These are phyloP conservation scores for Didymella glomerata DNA, from an alignment of 2,329 filamentous ascomycete genomes.

Conservation along the genomic window DNA sequence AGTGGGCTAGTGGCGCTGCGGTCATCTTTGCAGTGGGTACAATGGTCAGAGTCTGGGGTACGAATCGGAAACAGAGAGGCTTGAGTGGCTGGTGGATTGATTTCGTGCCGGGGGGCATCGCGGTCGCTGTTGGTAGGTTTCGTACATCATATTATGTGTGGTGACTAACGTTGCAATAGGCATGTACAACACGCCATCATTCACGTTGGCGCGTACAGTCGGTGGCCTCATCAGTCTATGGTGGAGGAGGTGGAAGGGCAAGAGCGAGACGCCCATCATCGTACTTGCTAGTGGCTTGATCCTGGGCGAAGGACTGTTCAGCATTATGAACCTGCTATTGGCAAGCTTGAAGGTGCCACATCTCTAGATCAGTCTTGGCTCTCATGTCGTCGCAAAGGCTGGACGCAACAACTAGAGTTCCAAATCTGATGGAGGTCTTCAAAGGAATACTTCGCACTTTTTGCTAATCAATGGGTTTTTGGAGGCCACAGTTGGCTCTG, in stretches of 20 bases:
- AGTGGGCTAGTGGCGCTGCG: slow-evolving; percentile 80
- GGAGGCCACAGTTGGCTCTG: no score
- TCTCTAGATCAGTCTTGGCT: background rate
- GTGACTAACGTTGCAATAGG: slow-evolving; percentile 58
- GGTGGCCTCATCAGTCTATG: slow-evolving; percentile 65
- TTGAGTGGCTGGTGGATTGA: slow-evolving; percentile 68
- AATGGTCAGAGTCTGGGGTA: slow-evolving; percentile 64
- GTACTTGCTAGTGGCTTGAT: slow-evolving; percentile 92
- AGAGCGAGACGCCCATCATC: slow-evolving; percentile 78
- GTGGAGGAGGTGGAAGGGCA: slow-evolving; percentile 38
- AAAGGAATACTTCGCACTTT: no score
- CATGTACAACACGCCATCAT: slow-evolving; percentile 98
- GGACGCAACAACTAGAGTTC: no score
- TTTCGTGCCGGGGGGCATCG: slow-evolving; percentile 89
- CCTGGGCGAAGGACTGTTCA: slow-evolving; percentile 54
- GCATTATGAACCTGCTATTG: slow-evolving; percentile 75
- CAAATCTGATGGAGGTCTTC: no score
- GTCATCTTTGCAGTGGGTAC: slow-evolving; percentile 77
- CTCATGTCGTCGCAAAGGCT: no score
- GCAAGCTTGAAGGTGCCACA: slow-evolving; percentile 61
- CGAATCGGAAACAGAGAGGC: slow-evolving; percentile 43
- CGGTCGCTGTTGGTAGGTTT: slow-evolving; percentile 83
- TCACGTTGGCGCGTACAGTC: slow-evolving; percentile 86
- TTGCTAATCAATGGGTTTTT: no score
- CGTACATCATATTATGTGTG: background rate